These are phyloP conservation scores for Aspergillus alliaceus DNA, from an alignment of 2,329 filamentous ascomycete species.

Conservation along the genomic window DNA sequence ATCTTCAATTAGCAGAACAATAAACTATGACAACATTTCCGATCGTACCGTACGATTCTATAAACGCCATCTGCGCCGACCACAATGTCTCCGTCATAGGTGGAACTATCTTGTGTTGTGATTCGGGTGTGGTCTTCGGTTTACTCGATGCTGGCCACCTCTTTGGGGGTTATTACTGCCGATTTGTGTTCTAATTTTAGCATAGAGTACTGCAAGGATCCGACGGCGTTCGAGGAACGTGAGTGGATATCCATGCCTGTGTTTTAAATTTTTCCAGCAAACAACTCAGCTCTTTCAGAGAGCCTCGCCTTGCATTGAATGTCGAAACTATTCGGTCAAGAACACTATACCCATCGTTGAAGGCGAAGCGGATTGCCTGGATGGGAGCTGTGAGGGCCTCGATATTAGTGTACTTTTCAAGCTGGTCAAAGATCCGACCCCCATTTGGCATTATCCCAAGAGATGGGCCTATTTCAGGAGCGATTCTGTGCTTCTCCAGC, in stretches of 20 bases:
- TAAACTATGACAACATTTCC: constrained; percentile 33
- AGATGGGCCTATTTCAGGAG: neutral
- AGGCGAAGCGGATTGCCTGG: neutral
- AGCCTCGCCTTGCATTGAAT: neutral
- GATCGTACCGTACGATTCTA: constrained; percentile 35
- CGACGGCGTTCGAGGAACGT: constrained; percentile 19
- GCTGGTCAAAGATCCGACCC: neutral
- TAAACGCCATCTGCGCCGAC: constrained; percentile 46
- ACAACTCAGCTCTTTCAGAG: neutral
- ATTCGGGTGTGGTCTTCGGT: constrained; percentile 23
- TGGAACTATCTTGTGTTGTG: constrained; percentile 30
- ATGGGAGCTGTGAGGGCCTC: neutral
- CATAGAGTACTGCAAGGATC: constrained; percentile 22
- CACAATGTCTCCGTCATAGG: constrained; percentile 34
- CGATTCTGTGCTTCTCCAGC: constrained; percentile 1
- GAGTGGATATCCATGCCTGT: constrained; percentile 15
- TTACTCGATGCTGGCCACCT: constrained; percentile 26
- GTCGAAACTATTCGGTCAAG: neutral
- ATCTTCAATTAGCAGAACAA: neutral
- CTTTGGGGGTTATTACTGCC: constrained; percentile 29
- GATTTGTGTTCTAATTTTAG: constrained; percentile 25
- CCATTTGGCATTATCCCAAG: neutral
- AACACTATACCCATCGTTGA: neutral
- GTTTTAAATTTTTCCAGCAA: neutral
- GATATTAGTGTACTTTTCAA: neutral